Conservation (phyloP, 148 eudicot genomes). For the Vaccinium macrocarpon region DNA sequence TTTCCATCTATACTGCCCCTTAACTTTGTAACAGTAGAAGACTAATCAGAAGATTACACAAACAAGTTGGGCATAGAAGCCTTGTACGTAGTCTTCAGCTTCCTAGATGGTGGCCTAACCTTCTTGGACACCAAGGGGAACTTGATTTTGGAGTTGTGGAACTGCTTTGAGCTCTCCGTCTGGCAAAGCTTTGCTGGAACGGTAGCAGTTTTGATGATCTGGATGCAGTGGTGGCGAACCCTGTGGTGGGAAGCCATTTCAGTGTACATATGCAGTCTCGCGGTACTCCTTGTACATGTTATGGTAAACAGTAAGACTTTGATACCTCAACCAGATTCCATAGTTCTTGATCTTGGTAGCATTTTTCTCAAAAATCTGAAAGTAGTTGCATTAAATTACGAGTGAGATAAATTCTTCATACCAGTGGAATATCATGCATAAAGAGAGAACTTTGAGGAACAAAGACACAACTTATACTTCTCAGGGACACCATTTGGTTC, state of each 20-base stretch:
- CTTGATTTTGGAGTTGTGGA: constrained; percentile 68
- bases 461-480: neutral
- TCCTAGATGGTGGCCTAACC: no score
- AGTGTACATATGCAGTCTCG: constrained; percentile 82
- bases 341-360: constrained; percentile 84
- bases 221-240: constrained; percentile 74
- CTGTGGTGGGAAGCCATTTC: constrained; percentile 96
- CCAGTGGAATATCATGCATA: neutral
- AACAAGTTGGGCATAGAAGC: no score
- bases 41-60: no score
- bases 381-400: neutral
- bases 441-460: neutral
- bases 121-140: constrained; percentile 77
- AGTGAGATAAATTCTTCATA: neutral
- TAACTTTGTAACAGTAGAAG: no score
- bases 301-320: constrained; percentile 80
- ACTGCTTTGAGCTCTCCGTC: constrained; percentile 78
- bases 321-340: constrained; percentile 81
- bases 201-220: constrained; percentile 77
- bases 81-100: no score
- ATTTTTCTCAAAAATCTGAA: constrained; percentile 77
- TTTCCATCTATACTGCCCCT: no score
- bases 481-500: neutral
- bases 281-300: constrained; percentile 96
- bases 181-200: constrained; percentile 80